Conservation (phyloP, 2,329 filamentous ascomycete species). For the Boeremia exigua region DNA sequence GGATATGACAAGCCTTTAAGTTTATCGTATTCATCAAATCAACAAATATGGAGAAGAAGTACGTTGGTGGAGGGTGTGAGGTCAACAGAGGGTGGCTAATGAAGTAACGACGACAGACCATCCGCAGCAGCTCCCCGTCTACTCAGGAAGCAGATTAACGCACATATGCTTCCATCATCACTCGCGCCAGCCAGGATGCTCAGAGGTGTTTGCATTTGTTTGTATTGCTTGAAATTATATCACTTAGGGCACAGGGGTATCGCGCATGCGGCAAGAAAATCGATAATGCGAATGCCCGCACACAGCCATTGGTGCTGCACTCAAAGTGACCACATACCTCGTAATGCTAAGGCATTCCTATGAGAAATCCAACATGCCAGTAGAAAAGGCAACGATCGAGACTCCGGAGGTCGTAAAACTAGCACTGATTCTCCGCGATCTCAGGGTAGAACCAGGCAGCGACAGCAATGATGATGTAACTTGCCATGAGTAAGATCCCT, state of each 20-base stretch:
- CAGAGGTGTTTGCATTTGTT: not conserved
- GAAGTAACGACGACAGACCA: no score
- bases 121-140: no score
- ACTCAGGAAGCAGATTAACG: no score
- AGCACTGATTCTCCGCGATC: constrained; percentile 13
- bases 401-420: not conserved
- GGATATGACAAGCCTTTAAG: not conserved
- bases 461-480: constrained; percentile 68
- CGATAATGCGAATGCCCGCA: not conserved
- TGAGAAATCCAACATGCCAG: not conserved
- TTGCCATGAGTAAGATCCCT: constrained; percentile 64
- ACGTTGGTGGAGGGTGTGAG: not conserved
- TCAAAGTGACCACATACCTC: not conserved
- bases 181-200: not conserved
- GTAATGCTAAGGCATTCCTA: not conserved
- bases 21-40: not conserved
- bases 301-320: not conserved
- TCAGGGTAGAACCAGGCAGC: constrained; percentile 61
- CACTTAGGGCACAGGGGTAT: constrained; percentile 9
- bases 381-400: not conserved
- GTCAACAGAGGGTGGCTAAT: not conserved
- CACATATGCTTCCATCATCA: not conserved
- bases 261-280: not conserved
- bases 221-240: constrained; percentile 3
- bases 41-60: not conserved